Evolutionary conservation across 495 filamentous ascomycete species (phyloP), one percentile per base, ranked within the genome.

Genomic region (Durotheca rogersii): DNA sequence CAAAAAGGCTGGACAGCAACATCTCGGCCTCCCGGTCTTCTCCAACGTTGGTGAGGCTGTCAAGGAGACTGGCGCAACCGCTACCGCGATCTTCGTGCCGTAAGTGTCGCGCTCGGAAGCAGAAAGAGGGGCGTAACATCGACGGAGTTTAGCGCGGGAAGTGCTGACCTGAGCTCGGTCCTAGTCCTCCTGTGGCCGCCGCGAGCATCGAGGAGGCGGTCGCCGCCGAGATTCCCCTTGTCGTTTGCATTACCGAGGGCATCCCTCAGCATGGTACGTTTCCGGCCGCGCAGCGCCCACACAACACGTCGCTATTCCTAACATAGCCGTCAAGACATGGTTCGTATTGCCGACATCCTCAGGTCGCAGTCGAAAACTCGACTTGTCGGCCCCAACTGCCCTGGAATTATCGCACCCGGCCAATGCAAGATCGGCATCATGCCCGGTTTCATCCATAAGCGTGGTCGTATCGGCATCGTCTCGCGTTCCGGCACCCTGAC

Each of bases 361-460:
- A 99, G 95, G 81, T 88, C 94, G 42, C 93, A 99, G 77, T 83
- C 77, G 77, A 97, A 96, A 82, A 96, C 94, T 39, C 85, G 92
- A 59, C 75, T 98, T 52, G 89, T 98, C 36, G 93, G 94, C 49
- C 94, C 94, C 41, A 99, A 99, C 80, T 99, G 93, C 76, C 93
- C 93, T 39, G 93, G 93, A 68, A 92, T 99, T 72, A 99, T 99
- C 66, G 93, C 93, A 61, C 81, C 81, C 34, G 93, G 92, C 53
- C 93, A 95, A 85, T 99, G 93, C 83, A 99, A 99, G 79, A 99
- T 99, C 69, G 93, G 93, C 66, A 99, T 99, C 76, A 99, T 99
- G 93, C 93, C 93, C 33, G 93, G 93, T 62, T 95, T 96, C 80
- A 97, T 99, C 77, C 93, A 99, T 82, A 96, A 99, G 82, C 89